Evolutionary conservation across 176 grass and related monocot species (phyloP), one percentile per base, ranked within the genome.

Genomic region (Phoenix dactylifera): DNA sequence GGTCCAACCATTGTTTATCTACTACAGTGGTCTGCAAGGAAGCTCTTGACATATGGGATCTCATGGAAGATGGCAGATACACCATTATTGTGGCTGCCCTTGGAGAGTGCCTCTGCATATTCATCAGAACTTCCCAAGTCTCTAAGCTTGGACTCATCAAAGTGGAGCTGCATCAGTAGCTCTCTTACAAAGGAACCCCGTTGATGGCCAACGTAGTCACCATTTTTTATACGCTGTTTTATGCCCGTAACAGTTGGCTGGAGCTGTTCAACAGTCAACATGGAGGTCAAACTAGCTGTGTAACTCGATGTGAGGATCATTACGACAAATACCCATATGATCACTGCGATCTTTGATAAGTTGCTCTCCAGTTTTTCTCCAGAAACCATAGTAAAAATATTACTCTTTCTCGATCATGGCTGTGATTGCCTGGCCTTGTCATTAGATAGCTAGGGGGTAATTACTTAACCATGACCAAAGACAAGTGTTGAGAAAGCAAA

Each of bases 81-180:
- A 67, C 44, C 72, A 39, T 73, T 57, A 59, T 69, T 39, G 26
- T 75, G 71, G 20, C 35, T 50, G 3, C 79, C 81, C 15, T 82
- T 74, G 2, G 74, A 64, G 57, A 82, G 75, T 29, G 50, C 57
- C 55, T 82, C 24, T 25, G 24, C 24, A 25, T 25, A 25, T 25
- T 25, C 3, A 25, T 25, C 24, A 25, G 24, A 25, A 25, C 24
- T 25, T 25, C 24, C 1, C 24, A 25, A 25, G 24, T 25, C 24
- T 25, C 24, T 25, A 25, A 25, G 24, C 24, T 25, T 25, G 24
- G 24, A 25, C 24, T 25, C 24, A 25, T 25, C 24, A 25, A 25
- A 25, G 24, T 25, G 24, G 24, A 25, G 24, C 24, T 25, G 24
- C 24, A 25, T 25, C 24, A 25, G 24, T 3, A 25, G 24, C 24